Evolutionary conservation across 768 basidiomycete species (phyloP).

Genomic region (Leccinum longicurvipes): DNA sequence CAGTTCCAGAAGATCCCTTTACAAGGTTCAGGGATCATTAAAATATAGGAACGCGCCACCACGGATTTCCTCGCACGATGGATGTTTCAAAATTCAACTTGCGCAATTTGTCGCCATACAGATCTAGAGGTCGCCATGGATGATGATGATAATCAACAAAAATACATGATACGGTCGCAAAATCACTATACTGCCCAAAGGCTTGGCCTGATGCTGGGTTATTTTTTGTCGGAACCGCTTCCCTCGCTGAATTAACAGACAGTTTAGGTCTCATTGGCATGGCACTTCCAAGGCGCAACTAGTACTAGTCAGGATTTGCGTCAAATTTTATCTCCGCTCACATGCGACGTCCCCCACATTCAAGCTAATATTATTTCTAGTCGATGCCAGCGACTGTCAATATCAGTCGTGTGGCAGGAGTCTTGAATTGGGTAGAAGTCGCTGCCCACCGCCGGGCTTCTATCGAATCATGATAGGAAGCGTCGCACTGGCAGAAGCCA

Average conservation of each 20-base stretch:
- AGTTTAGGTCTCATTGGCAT: neutral
- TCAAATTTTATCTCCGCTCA: neutral
- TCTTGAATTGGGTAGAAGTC: neutral
- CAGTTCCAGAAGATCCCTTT: neutral
- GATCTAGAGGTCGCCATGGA: neutral
- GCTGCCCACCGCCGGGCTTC: neutral
- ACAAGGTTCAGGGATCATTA: neutral
- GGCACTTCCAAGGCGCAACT: neutral
- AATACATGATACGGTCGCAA: neutral
- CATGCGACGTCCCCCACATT: neutral
- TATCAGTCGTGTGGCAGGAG: neutral
- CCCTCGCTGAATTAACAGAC: neutral
- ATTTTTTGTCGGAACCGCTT: neutral
- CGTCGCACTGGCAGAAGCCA: neutral
- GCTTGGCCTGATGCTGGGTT: neutral
- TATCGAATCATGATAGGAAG: neutral
- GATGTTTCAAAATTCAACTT: constrained; percentile 9
- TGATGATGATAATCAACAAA: neutral
- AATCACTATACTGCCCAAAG: neutral
- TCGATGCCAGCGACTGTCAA: neutral
- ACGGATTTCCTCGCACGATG: neutral
- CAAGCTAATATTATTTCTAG: neutral
- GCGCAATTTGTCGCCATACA: neutral
- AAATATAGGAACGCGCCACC: neutral
- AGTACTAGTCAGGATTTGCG: neutral